Evolutionary conservation across 108 stramenopile species (phyloP).

Genomic region (Parietichytrium sp.): DNA sequence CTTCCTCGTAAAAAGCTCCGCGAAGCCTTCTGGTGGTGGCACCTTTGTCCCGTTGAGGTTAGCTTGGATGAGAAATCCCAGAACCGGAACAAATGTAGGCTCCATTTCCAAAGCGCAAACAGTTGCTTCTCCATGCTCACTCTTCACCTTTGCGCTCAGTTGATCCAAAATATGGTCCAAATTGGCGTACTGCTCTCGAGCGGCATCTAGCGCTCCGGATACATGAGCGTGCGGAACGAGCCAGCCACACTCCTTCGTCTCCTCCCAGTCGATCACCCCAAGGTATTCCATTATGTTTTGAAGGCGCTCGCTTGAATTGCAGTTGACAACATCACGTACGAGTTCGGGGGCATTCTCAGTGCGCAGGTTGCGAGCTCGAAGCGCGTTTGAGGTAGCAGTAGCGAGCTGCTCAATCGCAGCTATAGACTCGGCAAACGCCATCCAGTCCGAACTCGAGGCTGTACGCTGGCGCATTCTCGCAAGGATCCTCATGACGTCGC

Average conservation of each 20-base stretch:
- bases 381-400: no score
- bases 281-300: no score
- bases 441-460: conserved; percentile 1
- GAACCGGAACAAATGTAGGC: neutral
- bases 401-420: neutral
- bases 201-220: neutral
- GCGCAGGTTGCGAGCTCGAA: no score
- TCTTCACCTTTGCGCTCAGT: no score
- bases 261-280: conserved; percentile 4
- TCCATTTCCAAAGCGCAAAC: no score
- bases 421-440: conserved; percentile 20
- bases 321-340: no score
- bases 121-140: no score
- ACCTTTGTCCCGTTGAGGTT: neutral
- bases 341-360: no score
- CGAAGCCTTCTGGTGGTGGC: neutral
- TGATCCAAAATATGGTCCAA: neutral
- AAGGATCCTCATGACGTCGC: neutral
- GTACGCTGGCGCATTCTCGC: neutral
- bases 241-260: conserved; percentile 2
- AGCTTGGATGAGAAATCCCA: conserved; percentile 16
- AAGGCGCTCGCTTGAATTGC: no score
- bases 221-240: neutral
- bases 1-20: neutral
- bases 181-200: neutral